These are phyloP conservation scores for Histomonas meleagridis DNA, from an alignment of 208 protist genomes.

Conservation along the genomic window DNA sequence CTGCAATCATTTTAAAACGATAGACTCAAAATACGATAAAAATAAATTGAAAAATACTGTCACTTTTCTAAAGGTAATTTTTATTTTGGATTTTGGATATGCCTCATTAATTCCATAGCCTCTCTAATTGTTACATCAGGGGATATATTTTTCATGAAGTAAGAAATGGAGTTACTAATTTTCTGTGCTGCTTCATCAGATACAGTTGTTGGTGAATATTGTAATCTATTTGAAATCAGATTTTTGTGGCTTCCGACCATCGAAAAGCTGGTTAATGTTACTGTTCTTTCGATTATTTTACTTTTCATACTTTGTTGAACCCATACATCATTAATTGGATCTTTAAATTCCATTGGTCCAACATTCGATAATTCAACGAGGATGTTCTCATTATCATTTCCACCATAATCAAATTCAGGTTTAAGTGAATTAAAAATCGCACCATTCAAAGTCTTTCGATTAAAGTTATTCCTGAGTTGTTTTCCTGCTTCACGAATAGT, in stretches of 20 bases:
- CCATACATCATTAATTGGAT: background rate
- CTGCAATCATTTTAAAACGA: background rate
- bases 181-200: background rate
- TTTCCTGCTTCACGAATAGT: background rate
- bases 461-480: background rate
- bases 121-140: background rate
- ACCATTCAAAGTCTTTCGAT: background rate
- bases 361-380: background rate
- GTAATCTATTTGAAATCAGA: background rate
- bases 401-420: background rate
- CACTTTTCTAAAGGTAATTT: too few species aligned
- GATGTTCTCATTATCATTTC: background rate
- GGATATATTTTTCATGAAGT: background rate
- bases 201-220: background rate
- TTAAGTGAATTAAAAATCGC: background rate
- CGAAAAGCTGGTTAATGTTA: background rate
- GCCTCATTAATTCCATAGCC: too few species aligned
- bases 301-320: background rate
- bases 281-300: background rate
- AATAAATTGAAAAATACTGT: too few species aligned
- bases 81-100: too few species aligned
- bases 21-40: too few species aligned
- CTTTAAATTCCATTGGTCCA: background rate
- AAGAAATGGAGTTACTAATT: background rate
- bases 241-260: background rate